phyloP scores from a whole-genome alignment of 2,329 filamentous ascomycete species.

The Falciphora oryzae region DNA sequence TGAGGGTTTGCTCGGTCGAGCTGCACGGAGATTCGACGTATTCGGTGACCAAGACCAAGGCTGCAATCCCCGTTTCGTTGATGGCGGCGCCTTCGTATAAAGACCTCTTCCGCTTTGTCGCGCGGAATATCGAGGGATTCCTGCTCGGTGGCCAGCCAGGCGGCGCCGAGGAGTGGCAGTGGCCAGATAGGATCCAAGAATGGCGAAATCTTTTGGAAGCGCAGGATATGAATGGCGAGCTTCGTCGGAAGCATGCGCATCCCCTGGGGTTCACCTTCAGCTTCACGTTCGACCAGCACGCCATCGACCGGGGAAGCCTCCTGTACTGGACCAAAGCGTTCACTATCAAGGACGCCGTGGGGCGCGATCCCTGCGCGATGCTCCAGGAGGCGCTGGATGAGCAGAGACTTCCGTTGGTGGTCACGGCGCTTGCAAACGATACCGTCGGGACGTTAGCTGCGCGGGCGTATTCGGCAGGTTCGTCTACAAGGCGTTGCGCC shows the following conservation, averaged over 20 bases:
- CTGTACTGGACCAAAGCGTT: slow-evolving; percentile 99
- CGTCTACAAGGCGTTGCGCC: slow-evolving; percentile 32
- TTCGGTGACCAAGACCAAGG: slow-evolving; percentile 85
- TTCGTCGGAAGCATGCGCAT: slow-evolving; percentile 58
- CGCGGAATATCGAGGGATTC: slow-evolving; percentile 87
- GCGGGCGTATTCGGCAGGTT: slow-evolving; percentile 83
- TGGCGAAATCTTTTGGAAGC: not conserved
- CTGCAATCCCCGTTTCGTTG: slow-evolving; percentile 79
- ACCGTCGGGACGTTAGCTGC: slow-evolving; percentile 97
- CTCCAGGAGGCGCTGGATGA: slow-evolving; percentile 85
- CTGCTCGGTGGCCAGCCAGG: slow-evolving; percentile 56
- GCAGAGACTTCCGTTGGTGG: slow-evolving; percentile 77
- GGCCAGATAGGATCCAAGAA: not conserved
- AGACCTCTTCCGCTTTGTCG: slow-evolving; percentile 86
- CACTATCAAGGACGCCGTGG: slow-evolving; percentile 84
- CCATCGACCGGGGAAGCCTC: slow-evolving; percentile 87
- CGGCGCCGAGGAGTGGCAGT: slow-evolving; percentile 37
- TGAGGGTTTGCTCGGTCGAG: slow-evolving; percentile 89
- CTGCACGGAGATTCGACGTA: slow-evolving; percentile 92
- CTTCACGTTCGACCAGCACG: slow-evolving; percentile 88
- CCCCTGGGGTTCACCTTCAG: slow-evolving; percentile 96
- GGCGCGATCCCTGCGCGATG: slow-evolving; percentile 86
- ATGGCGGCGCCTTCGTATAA: slow-evolving; percentile 82
- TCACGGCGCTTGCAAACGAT: slow-evolving; percentile 97
- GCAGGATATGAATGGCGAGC: slow-evolving; percentile 39